Evolutionary conservation across 1,139 yeast species (phyloP), one percentile per base, ranked within the genome.

Genomic region (Kodamaea arcana): DNA sequence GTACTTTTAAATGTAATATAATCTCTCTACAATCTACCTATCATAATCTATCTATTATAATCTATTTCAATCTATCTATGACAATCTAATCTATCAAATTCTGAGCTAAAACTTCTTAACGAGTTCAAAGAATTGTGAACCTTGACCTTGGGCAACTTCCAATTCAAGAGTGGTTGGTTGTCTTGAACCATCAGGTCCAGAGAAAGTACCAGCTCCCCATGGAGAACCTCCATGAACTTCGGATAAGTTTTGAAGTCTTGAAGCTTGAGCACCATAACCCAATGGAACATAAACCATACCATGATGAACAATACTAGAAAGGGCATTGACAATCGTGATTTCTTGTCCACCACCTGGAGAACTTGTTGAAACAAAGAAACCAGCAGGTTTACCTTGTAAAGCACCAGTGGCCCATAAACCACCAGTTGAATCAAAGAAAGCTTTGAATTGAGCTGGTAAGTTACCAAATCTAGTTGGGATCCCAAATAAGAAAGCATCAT

Each of bases 131-230:
- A 63, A 63, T 21, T 52, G 50, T 35, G 51, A 47, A 42, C 68
- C 70, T 48, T 64, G 69, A 40, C 48, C 45, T 30, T 42, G 40
- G 20, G 64, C 63, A 33, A 64, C 45, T 34, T 54, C 56, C 48
- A 58, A 52, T 45, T 64, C 70, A 43, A 59, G 48, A 15, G 48
- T 50, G 35, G 58, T 44, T 16, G 65, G 64, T 37, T 48, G 42
- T 56, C 69, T 60, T 24, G 63, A 54, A 25, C 70, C 69, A 40
- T 59, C 67, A 12, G 50, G 46, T 24, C 59, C 62, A 21, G 70
- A 66, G 41, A 54, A 56, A 29, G 64, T 47, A 36, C 70, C 70
- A 24, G 69, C 66, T 40, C 69, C 70, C 62, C 65, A 62, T 27
- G 69, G 64, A 33, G 67, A 60, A 17, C 63, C 58, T 35, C 70